phyloP scores from a whole-genome alignment of 2,329 filamentous ascomycete genomes.

The Diaporthe citri region DNA sequence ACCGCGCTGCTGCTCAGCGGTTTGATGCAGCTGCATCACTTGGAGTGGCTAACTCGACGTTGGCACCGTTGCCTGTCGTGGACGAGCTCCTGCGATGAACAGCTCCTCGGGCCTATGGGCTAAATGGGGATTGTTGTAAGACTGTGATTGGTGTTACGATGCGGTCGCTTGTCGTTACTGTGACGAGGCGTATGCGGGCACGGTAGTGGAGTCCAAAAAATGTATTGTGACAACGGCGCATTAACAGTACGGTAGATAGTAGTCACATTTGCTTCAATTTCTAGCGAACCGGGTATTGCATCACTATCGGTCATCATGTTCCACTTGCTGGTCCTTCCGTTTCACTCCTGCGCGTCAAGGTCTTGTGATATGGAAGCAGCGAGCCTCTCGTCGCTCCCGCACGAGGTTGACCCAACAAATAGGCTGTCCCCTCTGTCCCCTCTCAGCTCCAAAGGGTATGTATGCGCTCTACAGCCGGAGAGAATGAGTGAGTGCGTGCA shows the following conservation, averaged over 20 bases:
- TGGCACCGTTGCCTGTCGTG: conserved; percentile 16
- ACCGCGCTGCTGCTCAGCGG: conserved; percentile 48
- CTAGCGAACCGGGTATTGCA: not conserved
- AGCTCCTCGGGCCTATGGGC: not conserved
- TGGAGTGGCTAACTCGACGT: conserved; percentile 17
- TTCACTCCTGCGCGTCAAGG: not conserved
- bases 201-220: conserved; percentile 6
- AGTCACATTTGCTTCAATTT: not conserved
- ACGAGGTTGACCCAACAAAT: not conserved
- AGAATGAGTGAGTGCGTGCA: not conserved
- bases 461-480: too few relatives aligned
- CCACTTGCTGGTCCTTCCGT: not conserved
- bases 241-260: not conserved
- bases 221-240: not conserved
- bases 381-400: not conserved
- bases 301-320: not conserved
- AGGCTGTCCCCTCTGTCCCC: not conserved
- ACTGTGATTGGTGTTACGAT: not conserved
- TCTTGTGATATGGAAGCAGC: not conserved
- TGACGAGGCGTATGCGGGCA: not conserved
- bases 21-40: conserved; percentile 36
- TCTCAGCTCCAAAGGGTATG: not conserved
- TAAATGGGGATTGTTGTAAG: not conserved
- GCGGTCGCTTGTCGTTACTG: not conserved
- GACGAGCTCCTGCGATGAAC: conserved; percentile 36